phyloP scores from a whole-genome alignment of 805 yeast species.

The Candida wancherniae region DNA sequence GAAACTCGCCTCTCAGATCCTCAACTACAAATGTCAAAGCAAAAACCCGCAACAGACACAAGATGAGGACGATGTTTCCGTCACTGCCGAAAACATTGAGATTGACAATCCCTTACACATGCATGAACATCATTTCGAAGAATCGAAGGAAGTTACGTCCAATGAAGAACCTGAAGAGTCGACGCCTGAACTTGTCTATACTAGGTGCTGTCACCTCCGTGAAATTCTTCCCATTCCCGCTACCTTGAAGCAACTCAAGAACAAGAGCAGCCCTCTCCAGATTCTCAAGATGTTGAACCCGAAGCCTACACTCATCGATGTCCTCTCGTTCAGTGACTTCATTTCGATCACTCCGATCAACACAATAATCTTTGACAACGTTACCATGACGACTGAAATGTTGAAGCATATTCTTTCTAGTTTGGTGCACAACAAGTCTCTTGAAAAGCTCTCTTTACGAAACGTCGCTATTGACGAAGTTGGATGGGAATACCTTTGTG shows the following conservation, averaged over 20 bases:
- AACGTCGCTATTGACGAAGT: conserved; percentile 49
- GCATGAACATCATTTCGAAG: conserved; percentile 48
- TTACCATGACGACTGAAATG: conserved; percentile 51
- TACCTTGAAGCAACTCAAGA: conserved; percentile 48
- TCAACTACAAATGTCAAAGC: conserved; percentile 31
- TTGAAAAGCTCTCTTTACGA: conserved; percentile 51
- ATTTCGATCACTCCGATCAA: conserved; percentile 52
- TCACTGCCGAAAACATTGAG: conserved; percentile 27
- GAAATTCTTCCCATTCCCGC: conserved; percentile 49
- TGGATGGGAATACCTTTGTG: conserved; percentile 51
- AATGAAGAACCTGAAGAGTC: conserved; percentile 19
- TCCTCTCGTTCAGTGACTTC: conserved; percentile 53
- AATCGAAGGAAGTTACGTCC: conserved; percentile 1
- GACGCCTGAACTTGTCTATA: conserved; percentile 46
- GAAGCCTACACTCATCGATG: conserved; percentile 53
- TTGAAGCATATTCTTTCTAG: conserved; percentile 45
- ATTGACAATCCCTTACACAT: conserved; percentile 71
- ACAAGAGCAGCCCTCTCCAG: conserved; percentile 47
- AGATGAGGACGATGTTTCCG: conserved; percentile 20
- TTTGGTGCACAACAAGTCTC: conserved; percentile 35
- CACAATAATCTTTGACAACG: conserved; percentile 55
- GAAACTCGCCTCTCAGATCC: conserved; percentile 63
- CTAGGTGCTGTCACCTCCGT: conserved; percentile 46
- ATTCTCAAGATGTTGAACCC: conserved; percentile 55
- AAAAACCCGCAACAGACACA: conserved; percentile 6